Conservation (phyloP, 2,329 filamentous ascomycete genomes). For the Emergomyces orientalis region DNA sequence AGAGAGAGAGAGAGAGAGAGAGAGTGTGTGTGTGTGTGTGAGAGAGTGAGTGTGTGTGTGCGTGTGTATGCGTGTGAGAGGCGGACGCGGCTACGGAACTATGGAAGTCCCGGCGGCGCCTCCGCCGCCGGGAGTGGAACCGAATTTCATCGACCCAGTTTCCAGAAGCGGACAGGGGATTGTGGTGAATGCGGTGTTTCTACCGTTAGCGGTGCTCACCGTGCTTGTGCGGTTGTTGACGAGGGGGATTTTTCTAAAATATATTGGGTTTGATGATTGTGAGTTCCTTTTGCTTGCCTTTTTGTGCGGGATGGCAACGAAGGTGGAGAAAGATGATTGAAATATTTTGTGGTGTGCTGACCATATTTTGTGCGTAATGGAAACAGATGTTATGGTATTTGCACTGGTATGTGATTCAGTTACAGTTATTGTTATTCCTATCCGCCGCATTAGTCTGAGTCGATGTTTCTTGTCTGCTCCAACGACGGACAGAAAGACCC, state of each 20-base stretch:
- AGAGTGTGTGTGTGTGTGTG: no score
- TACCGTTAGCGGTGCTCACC: conserved; percentile 19
- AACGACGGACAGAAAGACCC: background rate
- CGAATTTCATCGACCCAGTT: conserved; percentile 24
- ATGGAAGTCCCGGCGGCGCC: conserved; percentile 17
- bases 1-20: background rate
- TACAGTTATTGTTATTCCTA: background rate
- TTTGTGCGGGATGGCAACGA: conserved; percentile 19
- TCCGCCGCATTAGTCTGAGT: background rate
- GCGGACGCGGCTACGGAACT: background rate
- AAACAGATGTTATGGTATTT: conserved; percentile 6
- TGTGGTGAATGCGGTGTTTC: conserved; percentile 23
- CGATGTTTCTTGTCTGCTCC: background rate
- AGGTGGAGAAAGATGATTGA: conserved; percentile 22
- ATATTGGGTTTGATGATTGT: conserved; percentile 24
- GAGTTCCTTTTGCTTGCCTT: conserved; percentile 9
- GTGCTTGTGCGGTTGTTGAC: conserved; percentile 22
- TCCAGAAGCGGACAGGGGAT: conserved; percentile 20
- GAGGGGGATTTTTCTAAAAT: conserved; percentile 20
- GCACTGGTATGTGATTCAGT: conserved; percentile 1
- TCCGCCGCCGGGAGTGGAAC: conserved; percentile 20
- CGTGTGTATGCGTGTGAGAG: no score
- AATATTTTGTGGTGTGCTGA: background rate
- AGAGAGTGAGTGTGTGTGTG: no score
- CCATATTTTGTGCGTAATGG: background rate